phyloP scores from a whole-genome alignment of 2,329 filamentous ascomycete species.

The Verticillium zaregamsianum region DNA sequence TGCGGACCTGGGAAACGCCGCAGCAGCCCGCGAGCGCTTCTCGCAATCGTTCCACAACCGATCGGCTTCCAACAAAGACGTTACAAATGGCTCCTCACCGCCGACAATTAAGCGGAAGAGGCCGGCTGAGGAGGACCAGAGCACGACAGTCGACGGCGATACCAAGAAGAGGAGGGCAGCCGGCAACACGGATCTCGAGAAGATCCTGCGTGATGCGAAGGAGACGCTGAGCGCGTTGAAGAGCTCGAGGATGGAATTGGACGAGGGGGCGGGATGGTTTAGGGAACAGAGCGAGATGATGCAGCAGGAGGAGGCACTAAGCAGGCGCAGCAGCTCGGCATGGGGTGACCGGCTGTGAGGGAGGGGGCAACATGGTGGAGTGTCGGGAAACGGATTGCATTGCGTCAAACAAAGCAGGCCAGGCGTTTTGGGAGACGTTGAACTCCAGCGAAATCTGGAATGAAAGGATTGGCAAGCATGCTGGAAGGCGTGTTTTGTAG shows the following conservation, averaged over 20 bases:
- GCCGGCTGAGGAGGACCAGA: conserved; percentile 9
- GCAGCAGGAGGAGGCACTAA: conserved; percentile 30
- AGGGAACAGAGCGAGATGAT: conserved; percentile 38
- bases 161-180: conserved; percentile 20
- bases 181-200: conserved; percentile 26
- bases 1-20: conserved; percentile 28
- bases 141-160: conserved; percentile 7
- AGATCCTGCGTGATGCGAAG: conserved; percentile 35
- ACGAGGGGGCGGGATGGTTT: conserved; percentile 43
- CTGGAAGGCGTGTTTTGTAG: neutral
- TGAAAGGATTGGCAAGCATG: neutral
- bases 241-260: conserved; percentile 38
- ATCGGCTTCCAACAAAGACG: neutral
- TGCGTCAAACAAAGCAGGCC: conserved; percentile 2
- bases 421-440: neutral
- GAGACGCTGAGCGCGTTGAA: conserved; percentile 32
- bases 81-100: conserved; percentile 7
- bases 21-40: conserved; percentile 11
- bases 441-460: neutral
- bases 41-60: conserved; percentile 9
- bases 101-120: conserved; percentile 18
- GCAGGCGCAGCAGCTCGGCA: conserved; percentile 25
- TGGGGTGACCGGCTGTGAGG: conserved; percentile 20
- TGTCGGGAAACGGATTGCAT: neutral
- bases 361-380: neutral